These are phyloP conservation scores for Phytopythium aichiense DNA, from an alignment of 352 stramenopile species.

Conservation along the genomic window DNA sequence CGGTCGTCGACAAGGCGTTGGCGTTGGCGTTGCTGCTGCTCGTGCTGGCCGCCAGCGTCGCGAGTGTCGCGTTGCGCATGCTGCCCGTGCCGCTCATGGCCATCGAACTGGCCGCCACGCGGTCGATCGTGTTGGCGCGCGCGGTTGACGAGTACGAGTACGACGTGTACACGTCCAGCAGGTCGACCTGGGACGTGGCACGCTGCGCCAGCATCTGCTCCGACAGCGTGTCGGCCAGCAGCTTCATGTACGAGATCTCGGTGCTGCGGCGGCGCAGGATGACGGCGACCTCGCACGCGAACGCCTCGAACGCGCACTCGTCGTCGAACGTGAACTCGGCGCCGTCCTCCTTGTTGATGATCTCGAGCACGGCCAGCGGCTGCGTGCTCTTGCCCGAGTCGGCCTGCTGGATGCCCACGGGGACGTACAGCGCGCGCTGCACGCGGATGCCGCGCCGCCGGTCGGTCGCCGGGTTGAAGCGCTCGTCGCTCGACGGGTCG, in stretches of 20 bases:
- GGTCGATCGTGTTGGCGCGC: slow-evolving; percentile 2
- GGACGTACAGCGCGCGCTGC: slow-evolving; percentile 77
- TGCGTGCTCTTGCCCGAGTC: slow-evolving; percentile 32
- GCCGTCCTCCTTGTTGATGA: slow-evolving; percentile 81
- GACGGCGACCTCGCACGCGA: slow-evolving; percentile 82
- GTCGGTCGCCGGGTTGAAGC: slow-evolving; percentile 57
- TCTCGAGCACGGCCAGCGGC: slow-evolving; percentile 84
- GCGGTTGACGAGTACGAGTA: slow-evolving; percentile 33
- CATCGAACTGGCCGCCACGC: background rate
- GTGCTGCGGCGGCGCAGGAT: slow-evolving; percentile 78
- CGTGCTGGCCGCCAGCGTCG: slow-evolving; percentile 5
- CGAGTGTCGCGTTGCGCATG: slow-evolving; percentile 4
- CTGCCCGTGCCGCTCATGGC: background rate
- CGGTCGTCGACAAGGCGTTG: background rate
- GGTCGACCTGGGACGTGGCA: slow-evolving; percentile 70
- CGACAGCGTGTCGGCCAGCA: slow-evolving; percentile 71
- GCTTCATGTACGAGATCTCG: slow-evolving; percentile 89
- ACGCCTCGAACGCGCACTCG: slow-evolving; percentile 82
- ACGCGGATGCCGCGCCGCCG: slow-evolving; percentile 56
- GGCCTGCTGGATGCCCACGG: slow-evolving; percentile 66
- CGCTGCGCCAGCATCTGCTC: slow-evolving; percentile 71
- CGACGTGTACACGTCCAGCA: slow-evolving; percentile 75
- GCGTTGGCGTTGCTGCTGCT: background rate
- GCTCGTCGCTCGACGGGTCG: slow-evolving; percentile 50
- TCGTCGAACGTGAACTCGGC: slow-evolving; percentile 80